Evolutionary conservation across 1,284 basidiomycete genomes (phyloP), one percentile per base, ranked within the genome.

Genomic region (Athelia sp.): DNA sequence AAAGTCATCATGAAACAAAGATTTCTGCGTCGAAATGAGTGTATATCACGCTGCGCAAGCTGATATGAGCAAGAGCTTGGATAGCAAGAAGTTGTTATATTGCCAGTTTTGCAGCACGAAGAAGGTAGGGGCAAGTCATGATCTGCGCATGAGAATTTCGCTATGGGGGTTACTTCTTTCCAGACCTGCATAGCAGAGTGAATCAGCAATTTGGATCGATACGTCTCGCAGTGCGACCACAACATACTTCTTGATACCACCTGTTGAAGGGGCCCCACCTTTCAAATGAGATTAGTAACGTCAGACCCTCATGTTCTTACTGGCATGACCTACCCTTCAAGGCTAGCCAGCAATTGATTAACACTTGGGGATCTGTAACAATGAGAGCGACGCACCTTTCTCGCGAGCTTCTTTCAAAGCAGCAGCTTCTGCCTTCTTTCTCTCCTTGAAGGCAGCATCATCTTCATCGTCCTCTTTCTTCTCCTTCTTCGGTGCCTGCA

Each of bases 201-300:
- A 44, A 40, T 40, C 15, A 40, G 36, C 15, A 9, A 21, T 40
- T 23, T 24, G 50, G n/a, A n/a, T n/a, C 52, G 34, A 51, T 40
- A 43, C 44, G 18, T 46, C 24, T 6, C 48, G 21, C 35, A 49
- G 36, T 49, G 14, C 36, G 22, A 36, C 50, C 35, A 47, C 32
- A 26, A 73, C 80, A 55, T 64, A 88, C 88, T 90, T 89, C 78
- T 90, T 90, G 73, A 90, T 87, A 32, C 88, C 88, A 43, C 78
- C 78, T 31, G 87, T 21, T n/a, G 36, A 84, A 48, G 81, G 75
- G 23, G 84, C 69, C 29, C 87, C 86, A 57, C 78, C 87, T 82
- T 62, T 53, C 51, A 9, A n/a, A 8, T 21, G 36, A n/a, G n/a
- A 29, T 29, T 13, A 29, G 26, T 29, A 6, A 6, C 4, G 26